Percentiles rank a stretch among this genome's conserved stretches.
Conservation (phyloP, 2,329 filamentous ascomycete species). For the Penicillium sumatraense region DNA sequence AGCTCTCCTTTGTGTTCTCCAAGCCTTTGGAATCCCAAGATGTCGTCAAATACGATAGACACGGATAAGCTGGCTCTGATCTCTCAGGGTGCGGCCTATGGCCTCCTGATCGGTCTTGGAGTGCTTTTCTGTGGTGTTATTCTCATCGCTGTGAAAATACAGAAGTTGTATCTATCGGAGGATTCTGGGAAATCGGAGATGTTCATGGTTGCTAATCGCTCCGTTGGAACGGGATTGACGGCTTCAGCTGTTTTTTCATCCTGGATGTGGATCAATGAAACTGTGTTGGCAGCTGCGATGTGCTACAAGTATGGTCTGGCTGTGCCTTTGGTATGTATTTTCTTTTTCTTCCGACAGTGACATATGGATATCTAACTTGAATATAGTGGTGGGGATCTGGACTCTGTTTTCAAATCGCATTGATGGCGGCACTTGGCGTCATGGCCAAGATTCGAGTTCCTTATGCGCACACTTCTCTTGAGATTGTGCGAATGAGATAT, state of each 20-base stretch:
- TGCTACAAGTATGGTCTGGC: slow-evolving; percentile 42
- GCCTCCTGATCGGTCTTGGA: slow-evolving; percentile 54
- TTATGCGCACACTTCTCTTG: slow-evolving; percentile 56
- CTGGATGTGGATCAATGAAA: slow-evolving; percentile 48
- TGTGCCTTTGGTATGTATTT: slow-evolving; percentile 35
- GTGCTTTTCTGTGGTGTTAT: slow-evolving; percentile 55
- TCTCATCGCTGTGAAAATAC: slow-evolving; percentile 51
- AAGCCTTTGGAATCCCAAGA: slow-evolving; percentile 1
- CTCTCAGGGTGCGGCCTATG: slow-evolving; percentile 45
- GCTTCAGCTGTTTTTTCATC: slow-evolving; percentile 45
- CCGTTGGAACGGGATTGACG: slow-evolving; percentile 42
- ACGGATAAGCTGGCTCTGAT: slow-evolving; percentile 28
- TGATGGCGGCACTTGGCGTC: slow-evolving; percentile 56
- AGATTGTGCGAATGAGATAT: slow-evolving; percentile 56
- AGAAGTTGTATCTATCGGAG: slow-evolving; percentile 39
- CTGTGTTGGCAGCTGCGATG: slow-evolving; percentile 38
- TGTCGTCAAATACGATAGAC: slow-evolving; percentile 24
- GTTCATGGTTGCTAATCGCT: slow-evolving; percentile 47
- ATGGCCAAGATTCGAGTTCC: slow-evolving; percentile 56
- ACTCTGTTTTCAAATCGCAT: slow-evolving; percentile 54
- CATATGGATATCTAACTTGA: not conserved
- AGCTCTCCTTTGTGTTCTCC: not conserved
- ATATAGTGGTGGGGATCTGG: slow-evolving; percentile 44
- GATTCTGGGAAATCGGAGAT: slow-evolving; percentile 47
- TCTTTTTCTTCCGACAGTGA: too few relatives aligned